Conservation (phyloP, 2,329 filamentous ascomycete species). For the Aspergillus carbonarius region DNA sequence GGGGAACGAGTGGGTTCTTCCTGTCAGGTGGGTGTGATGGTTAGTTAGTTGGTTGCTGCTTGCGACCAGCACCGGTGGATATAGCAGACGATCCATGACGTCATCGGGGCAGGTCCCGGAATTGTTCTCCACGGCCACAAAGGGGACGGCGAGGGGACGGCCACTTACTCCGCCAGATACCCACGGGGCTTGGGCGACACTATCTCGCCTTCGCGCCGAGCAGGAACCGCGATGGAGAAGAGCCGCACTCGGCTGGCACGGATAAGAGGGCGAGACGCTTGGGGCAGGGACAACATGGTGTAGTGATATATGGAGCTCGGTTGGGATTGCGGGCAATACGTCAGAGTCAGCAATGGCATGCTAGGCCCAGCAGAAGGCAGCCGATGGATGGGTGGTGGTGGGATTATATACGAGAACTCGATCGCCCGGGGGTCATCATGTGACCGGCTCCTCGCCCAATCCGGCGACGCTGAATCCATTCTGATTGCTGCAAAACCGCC, state of each 20-base stretch:
- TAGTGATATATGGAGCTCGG: background rate
- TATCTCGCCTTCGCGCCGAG: slow-evolving; percentile 25
- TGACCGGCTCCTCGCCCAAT: slow-evolving; percentile 5
- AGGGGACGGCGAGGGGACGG: background rate
- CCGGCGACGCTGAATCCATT: background rate
- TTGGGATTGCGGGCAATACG: background rate
- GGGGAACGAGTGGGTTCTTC: slow-evolving; percentile 23
- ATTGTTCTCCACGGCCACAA: background rate
- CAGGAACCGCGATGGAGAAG: slow-evolving; percentile 18
- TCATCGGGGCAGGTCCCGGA: slow-evolving; percentile 14
- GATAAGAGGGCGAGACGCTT: slow-evolving; percentile 18
- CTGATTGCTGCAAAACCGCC: background rate
- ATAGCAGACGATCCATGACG: slow-evolving; percentile 15
- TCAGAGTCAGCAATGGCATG: background rate
- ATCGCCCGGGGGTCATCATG: background rate
- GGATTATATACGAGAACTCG: slow-evolving; percentile 1
- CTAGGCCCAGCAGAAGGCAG: background rate
- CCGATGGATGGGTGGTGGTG: background rate
- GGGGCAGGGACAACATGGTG: slow-evolving; percentile 5
- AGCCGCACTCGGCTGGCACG: slow-evolving; percentile 14
- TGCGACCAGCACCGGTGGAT: background rate
- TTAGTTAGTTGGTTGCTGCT: background rate
- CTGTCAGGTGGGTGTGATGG: slow-evolving; percentile 5
- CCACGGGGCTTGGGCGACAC: slow-evolving; percentile 24
- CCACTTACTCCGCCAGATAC: slow-evolving; percentile 28